Conservation (phyloP, 345 rosid species). For the Fremontodendron californicum region DNA sequence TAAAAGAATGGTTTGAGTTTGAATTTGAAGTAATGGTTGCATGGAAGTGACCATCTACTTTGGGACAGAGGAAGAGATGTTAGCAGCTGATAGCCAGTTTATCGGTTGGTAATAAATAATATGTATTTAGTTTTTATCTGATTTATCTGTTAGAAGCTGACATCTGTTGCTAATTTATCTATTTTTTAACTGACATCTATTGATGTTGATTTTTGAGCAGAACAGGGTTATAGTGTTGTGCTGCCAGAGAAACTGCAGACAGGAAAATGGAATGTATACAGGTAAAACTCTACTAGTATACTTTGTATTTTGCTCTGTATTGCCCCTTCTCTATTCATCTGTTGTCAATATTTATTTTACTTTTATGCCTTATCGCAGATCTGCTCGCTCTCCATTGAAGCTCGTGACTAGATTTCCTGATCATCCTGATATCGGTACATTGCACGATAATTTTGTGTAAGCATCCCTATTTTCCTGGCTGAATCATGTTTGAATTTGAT, state of each 20-base stretch:
- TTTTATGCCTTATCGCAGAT: constrained; percentile 40
- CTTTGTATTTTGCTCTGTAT: not conserved
- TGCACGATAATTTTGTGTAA: constrained; percentile 93
- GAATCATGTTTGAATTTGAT: not conserved
- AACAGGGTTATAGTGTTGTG: constrained; percentile 83
- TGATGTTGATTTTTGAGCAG: constrained; percentile 36
- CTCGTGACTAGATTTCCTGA: constrained; percentile 72
- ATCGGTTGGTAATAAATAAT: not conserved
- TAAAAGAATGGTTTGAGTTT: not conserved
- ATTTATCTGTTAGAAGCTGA: not conserved
- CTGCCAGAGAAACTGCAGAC: constrained; percentile 92
- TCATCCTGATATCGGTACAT: constrained; percentile 84
- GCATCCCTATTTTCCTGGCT: constrained; percentile 20
- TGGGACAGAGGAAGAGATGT: not conserved
- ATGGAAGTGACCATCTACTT: not conserved
- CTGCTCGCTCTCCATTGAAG: constrained; percentile 70
- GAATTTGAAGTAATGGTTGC: not conserved
- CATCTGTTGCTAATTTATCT: not conserved
- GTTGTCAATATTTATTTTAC: not conserved
- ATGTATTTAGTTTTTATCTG: not conserved
- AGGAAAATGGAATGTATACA: constrained; percentile 92
- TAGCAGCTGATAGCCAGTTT: not conserved
- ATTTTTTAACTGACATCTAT: not conserved
- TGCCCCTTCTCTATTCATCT: not conserved
- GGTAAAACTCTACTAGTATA: constrained; percentile 33